Evolutionary conservation across 2,329 filamentous ascomycete species (phyloP).

Genomic region (Microascus cirrosus): DNA sequence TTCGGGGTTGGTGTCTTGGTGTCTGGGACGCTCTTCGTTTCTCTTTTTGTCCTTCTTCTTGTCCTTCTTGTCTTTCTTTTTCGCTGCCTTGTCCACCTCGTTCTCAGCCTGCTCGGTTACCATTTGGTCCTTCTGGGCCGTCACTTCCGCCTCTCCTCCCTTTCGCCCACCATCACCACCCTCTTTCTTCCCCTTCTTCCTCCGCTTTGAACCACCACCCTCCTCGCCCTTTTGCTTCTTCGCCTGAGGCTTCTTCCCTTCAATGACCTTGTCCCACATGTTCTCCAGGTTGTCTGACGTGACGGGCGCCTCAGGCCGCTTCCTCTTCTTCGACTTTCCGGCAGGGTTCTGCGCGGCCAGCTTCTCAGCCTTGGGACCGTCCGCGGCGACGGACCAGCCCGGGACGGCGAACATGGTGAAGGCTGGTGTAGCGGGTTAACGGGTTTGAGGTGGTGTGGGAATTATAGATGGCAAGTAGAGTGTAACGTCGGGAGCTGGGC

Average conservation of each 20-base stretch:
- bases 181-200: constrained; percentile 13
- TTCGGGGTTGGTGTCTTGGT: constrained; percentile 10
- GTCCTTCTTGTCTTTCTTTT: constrained; percentile 15
- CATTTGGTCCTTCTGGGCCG: background rate
- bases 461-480: background rate
- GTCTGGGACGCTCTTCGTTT: constrained; percentile 17
- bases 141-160: background rate
- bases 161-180: constrained; percentile 10
- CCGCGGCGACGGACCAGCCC: constrained; percentile 76
- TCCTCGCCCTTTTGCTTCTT: constrained; percentile 4
- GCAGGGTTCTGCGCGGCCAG: constrained; percentile 5
- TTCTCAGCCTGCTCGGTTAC: constrained; percentile 31
- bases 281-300: constrained; percentile 62
- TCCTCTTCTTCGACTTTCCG: constrained; percentile 46
- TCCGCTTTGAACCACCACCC: constrained; percentile 14
- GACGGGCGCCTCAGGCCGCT: constrained; percentile 32
- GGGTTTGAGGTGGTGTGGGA: background rate
- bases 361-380: constrained; percentile 60
- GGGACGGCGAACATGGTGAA: constrained; percentile 76
- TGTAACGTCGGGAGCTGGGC: background rate
- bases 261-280: constrained; percentile 71
- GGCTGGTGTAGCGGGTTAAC: background rate
- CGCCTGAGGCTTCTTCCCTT: constrained; percentile 38
- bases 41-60: constrained; percentile 15
- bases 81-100: constrained; percentile 12